phyloP scores from a whole-genome alignment of 1,284 basidiomycete species.

The Ganoderma lucidum region DNA sequence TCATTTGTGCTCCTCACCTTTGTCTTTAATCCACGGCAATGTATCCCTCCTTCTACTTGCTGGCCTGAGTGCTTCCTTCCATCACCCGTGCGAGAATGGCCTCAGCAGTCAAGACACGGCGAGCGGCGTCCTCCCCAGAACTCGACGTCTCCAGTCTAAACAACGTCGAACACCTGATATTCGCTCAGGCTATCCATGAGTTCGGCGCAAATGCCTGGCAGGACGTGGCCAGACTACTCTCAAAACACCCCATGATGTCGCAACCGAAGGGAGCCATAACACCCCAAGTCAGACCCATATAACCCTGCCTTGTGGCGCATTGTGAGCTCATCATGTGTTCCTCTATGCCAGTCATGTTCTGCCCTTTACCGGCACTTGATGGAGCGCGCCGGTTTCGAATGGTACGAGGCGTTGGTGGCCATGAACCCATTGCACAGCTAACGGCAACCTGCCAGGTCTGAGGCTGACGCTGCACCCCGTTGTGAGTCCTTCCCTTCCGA shows the following conservation, averaged over 20 bases:
- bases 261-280: slow-evolving; percentile 74
- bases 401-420: slow-evolving; percentile 51
- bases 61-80: slow-evolving; percentile 4
- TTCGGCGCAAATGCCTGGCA: slow-evolving; percentile 81
- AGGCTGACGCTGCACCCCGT: slow-evolving; percentile 30
- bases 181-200: slow-evolving; percentile 88
- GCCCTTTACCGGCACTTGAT: slow-evolving; percentile 73
- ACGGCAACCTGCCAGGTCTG: slow-evolving; percentile 30
- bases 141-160: slow-evolving; percentile 43
- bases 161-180: slow-evolving; percentile 73
- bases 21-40: slow-evolving; percentile 17
- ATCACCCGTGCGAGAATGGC: slow-evolving; percentile 16
- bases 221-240: slow-evolving; percentile 70
- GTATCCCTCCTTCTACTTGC: slow-evolving; percentile 14
- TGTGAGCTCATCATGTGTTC: slow-evolving; percentile 27
- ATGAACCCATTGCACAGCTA: slow-evolving; percentile 1
- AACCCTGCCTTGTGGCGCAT: slow-evolving; percentile 14
- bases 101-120: slow-evolving; percentile 20
- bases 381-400: slow-evolving; percentile 70
- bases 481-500: slow-evolving; percentile 24
- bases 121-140: slow-evolving; percentile 27
- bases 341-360: slow-evolving; percentile 65
- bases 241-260: slow-evolving; percentile 70
- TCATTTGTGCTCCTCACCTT: slow-evolving; percentile 9
- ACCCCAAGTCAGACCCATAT: slow-evolving; percentile 57